A percentile compares a stretch with the other conserved stretches of the same genome.
Conservation (phyloP, 108 stramenopile genomes). For the Nannochloropsis oceanica region DNA sequence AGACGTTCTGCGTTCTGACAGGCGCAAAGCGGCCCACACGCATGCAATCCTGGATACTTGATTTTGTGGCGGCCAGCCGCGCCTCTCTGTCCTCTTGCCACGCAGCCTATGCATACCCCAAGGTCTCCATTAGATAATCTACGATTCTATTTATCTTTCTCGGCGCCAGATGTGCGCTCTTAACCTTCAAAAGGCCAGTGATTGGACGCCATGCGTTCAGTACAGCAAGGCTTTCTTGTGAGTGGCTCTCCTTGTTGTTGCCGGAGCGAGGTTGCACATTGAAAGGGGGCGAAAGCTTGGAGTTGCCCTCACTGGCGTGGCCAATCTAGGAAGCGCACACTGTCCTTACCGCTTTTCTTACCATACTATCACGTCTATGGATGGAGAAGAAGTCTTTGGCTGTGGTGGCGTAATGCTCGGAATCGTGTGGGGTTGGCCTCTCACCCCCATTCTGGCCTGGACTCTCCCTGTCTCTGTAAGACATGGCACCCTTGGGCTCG, state of each 20-base stretch:
- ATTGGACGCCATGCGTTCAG: no score
- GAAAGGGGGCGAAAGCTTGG: not conserved
- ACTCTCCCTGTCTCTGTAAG: no score
- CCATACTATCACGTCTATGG: no score
- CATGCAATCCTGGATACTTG: no score
- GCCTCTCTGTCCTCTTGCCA: not conserved
- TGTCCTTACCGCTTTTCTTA: not conserved
- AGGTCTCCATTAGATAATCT: no score
- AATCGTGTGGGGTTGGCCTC: no score
- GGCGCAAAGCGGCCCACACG: no score
- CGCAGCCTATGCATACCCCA: not conserved
- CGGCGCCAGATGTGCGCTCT: no score
- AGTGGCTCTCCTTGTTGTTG: not conserved
- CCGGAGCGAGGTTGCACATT: not conserved
- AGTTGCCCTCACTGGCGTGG: not conserved
- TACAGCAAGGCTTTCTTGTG: not conserved
- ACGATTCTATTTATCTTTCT: no score
- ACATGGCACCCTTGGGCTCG: no score
- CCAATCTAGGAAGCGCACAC: not conserved
- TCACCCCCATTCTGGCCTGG: no score
- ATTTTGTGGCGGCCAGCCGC: not conserved
- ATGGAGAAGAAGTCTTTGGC: not conserved
- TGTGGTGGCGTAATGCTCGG: not conserved
- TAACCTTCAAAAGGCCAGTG: no score
- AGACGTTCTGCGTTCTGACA: not conserved